Evolutionary conservation across 2,329 filamentous ascomycete genomes (phyloP), one percentile per base, ranked within the genome.

Genomic region (Dryadomyces sulphureus): DNA sequence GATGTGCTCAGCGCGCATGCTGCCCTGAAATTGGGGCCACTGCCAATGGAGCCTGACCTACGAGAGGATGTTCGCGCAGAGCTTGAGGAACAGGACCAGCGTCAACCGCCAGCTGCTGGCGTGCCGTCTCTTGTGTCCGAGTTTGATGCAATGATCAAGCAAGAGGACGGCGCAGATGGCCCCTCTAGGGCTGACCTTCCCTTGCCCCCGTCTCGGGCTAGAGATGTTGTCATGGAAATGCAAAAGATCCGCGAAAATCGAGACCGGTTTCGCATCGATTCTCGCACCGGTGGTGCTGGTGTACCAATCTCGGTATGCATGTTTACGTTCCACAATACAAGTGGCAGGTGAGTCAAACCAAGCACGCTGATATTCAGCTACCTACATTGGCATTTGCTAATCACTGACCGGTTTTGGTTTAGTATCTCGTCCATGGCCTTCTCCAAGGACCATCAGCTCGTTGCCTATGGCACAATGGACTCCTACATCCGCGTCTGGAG

Each of bases 311-410:
- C 88, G 56, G 81, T 93, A 21, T 92, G 86, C 68, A 96, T 96
- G 84, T 95, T 93, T 60, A 98, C 92, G 1, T 94, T 96, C 58
- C 92, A 98, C 68, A 98, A 98, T 62, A 94, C 86, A 0, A 81
- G 88, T 52, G 88, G 94, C 62, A 84, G 79, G 86, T 89, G 66
- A 68, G 77, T 62, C 6, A 8, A n/a, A 11, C 11, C 22, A 21
- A 2, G 7, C 21, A 21, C 17, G n/a, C n/a, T 40, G 19, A 22
- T 20, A 12, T n/a, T n/a, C n/a, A n/a, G n/a, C n/a, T n/a, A n/a
- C n/a, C n/a, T n/a, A n/a, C n/a, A 19, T n/a, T 43, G 46, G 3
- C 34, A 17, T 4, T 55, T 36, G 38, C 53, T 61, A 48, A 56
- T 47, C 5, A 2, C n/a, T 20, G n/a, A n/a, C n/a, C n/a, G n/a